Evolutionary conservation across 2,329 filamentous ascomycete species (phyloP).

Genomic region (Dothistroma pini): DNA sequence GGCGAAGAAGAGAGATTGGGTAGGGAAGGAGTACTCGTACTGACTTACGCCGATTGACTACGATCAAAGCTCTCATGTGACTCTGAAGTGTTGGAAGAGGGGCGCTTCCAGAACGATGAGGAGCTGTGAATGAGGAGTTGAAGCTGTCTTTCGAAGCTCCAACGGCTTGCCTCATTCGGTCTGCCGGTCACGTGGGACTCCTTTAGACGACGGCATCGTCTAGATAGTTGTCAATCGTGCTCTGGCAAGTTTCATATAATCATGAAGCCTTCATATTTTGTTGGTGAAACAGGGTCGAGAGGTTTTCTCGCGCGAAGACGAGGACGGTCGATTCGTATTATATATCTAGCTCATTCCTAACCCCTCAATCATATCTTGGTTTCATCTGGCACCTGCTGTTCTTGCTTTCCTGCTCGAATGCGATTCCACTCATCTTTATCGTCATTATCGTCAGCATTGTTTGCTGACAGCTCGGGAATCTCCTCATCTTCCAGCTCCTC

Average conservation of each 20-base stretch:
- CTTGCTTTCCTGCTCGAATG: slow-evolving; percentile 17
- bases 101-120: neutral
- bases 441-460: slow-evolving; percentile 37
- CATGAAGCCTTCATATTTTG: too few species aligned
- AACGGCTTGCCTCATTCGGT: slow-evolving; percentile 11
- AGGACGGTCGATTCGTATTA: too few species aligned
- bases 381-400: neutral
- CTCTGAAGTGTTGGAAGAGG: slow-evolving; percentile 10
- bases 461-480: slow-evolving; percentile 41
- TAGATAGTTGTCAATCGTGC: neutral
- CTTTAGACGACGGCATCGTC: neutral
- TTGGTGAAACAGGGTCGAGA: too few species aligned
- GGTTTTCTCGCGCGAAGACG: too few species aligned
- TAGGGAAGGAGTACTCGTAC: neutral
- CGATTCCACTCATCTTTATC: slow-evolving; percentile 43
- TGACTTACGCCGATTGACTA: slow-evolving; percentile 1
- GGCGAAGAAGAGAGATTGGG: neutral
- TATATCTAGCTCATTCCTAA: neutral
- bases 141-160: slow-evolving; percentile 6
- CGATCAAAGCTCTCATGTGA: slow-evolving; percentile 6
- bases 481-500: slow-evolving; percentile 70
- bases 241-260: neutral
- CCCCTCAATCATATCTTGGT: neutral
- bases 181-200: slow-evolving; percentile 2
- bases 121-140: slow-evolving; percentile 1